These are phyloP conservation scores for Nicotiana noctiflora DNA, from an alignment of 257 asterid species.

Conservation along the genomic window DNA sequence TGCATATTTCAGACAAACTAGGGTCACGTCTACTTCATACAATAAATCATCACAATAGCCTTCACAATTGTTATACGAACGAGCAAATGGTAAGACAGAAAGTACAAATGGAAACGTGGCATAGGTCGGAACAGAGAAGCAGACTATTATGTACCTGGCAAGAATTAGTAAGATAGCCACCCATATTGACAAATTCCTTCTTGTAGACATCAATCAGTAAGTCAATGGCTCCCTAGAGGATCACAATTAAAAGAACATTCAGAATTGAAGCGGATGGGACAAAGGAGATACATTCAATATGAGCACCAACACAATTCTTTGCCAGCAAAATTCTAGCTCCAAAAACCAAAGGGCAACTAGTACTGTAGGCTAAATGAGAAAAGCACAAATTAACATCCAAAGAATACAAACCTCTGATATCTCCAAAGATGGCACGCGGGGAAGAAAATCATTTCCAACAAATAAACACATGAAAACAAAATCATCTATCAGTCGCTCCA, in stretches of 20 bases:
- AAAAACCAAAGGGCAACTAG: slow-evolving; percentile 4
- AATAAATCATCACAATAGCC: too few relatives aligned
- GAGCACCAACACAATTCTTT: neutral
- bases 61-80: neutral
- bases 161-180: slow-evolving; percentile 55
- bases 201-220: slow-evolving; percentile 50
- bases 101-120: neutral
- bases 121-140: too few relatives aligned
- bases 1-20: too few relatives aligned
- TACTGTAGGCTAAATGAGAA: neutral
- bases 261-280: neutral
- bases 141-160: slow-evolving; percentile 27
- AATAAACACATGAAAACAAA: slow-evolving; percentile 59
- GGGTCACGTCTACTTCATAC: too few relatives aligned
- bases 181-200: slow-evolving; percentile 48
- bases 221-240: slow-evolving; percentile 53
- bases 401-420: slow-evolving; percentile 50
- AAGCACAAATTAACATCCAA: neutral
- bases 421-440: slow-evolving; percentile 57
- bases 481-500: slow-evolving; percentile 56
- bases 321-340: neutral
- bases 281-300: neutral
- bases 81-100: neutral
- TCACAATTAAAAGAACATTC: neutral
- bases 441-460: slow-evolving; percentile 70